Evolutionary conservation across 1,284 basidiomycete genomes (phyloP), one percentile per base, ranked within the genome.

Genomic region (Malassezia furfur): DNA sequence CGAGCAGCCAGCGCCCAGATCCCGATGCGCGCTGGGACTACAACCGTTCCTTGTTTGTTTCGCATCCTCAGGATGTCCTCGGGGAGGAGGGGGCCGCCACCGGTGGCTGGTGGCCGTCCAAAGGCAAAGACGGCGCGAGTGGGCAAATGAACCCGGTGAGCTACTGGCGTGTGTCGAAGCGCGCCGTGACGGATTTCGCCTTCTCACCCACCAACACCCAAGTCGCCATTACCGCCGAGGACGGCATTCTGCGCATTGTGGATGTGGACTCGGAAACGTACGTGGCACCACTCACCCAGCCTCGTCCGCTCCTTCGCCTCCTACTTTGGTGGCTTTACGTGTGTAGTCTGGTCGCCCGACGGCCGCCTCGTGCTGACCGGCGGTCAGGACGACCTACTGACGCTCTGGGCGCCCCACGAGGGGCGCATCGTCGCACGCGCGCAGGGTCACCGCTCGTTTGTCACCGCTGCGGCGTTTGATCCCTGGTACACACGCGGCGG

Each of bases 361-460:
- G 88, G 88, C 19, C 83, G 89, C 38, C 91, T 94, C 68, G 84
- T 96, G 32, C 77, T 94, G 52, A 84, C 84, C 0, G 86, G 86
- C n/a, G 86, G 86, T 0, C 84, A 96, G 79, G 93, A 98, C 72
- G 93, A 98, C 70, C 80, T 98, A 11, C 79, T 96, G 46, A 93
- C 91, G 1, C 56, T 74, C 2, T 74, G 65, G 61, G 58, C 66
- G 5, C 64, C 64, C 0, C 35, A 66, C 4, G 68, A 71, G 38
- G 64, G 66, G 10, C 54, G 67, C 9, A 84, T 96, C 12, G 83
- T 98, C n/a, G 93, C 93, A 3, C 81, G 91, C 47, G 96, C 91
- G 77, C 91, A 96, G 76, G 94, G 93, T 0, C 93, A 98, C 72
- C 86, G 88, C 0, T 91, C 88, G 1, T 96, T 94, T 70, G 87